Conservation (phyloP, 2,329 filamentous ascomycete genomes). For the Nothophaeocryptopus gaeumannii region DNA sequence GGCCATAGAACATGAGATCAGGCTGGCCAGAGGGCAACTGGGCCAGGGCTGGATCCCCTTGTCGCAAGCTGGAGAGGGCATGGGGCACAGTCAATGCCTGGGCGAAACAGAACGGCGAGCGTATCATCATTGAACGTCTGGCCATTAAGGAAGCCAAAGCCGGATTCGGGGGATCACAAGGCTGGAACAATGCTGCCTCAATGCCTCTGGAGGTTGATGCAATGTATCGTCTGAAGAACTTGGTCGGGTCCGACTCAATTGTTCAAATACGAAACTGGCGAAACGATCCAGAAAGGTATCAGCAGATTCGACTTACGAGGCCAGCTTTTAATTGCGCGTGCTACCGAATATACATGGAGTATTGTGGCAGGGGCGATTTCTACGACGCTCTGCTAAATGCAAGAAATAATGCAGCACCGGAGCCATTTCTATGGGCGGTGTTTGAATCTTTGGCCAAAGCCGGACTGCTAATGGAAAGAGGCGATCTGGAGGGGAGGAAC, state of each 20-base stretch:
- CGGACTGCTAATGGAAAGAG: constrained; percentile 9
- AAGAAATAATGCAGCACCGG: neutral
- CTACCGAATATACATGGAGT: neutral
- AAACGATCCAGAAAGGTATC: neutral
- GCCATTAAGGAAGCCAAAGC: constrained; percentile 5
- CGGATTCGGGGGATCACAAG: neutral
- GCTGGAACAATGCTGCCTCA: neutral
- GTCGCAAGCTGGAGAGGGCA: no score
- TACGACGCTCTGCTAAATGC: neutral
- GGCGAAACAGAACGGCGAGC: constrained; percentile 5
- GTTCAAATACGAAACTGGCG: constrained; percentile 8
- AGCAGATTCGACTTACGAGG: constrained; percentile 1
- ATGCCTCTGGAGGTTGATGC: constrained; percentile 7
- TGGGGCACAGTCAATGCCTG: neutral
- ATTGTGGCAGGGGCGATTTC: neutral
- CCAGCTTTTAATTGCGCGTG: neutral
- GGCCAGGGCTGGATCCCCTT: no score
- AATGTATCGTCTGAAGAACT: constrained; percentile 9
- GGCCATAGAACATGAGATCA: no score
- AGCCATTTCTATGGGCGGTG: constrained; percentile 11
- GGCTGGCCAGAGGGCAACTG: no score
- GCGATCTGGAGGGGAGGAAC: neutral
- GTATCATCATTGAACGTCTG: constrained; percentile 6
- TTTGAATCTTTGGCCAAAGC: constrained; percentile 7
- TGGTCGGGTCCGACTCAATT: constrained; percentile 5